Evolutionary conservation across 208 protist species (phyloP), one percentile per base, ranked within the genome.

Genomic region (Endotrypanum monterogeii): DNA sequence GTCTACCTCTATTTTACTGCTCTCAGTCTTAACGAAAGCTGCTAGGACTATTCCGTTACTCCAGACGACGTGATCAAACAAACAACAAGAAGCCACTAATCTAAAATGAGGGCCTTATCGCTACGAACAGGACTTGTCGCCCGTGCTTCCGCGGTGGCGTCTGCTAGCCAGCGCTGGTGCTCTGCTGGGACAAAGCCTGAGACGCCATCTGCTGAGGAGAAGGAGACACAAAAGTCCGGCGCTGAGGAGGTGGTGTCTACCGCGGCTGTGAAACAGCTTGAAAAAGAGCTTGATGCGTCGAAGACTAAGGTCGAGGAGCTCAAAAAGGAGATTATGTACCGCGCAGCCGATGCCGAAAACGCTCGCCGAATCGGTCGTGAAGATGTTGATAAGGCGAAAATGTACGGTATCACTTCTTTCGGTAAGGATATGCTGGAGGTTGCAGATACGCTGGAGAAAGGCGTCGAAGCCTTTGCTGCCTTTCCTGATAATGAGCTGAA

Each of bases 401-500:
- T 92, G 14, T 98, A 93, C 72, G 92, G 91, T 41, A 89, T 98
- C 30, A 88, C 83, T 48, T 89, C 83, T 11, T 98, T 98, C 76
- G 91, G 91, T 1, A 97, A 98, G 80, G 90, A 97, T 70, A 94
- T 98, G 83, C 77, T 98, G 18, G 94, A 98, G 62, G 93, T 98
- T 48, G 89, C 89, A 16, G 96, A 98, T 72, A 98, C 88, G 52
- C 89, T 98, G n/a, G 91, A 98, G 51, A 92, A 93, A 61, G 96
- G 89, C 2, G 63, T 98, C 39, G 91, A 96, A 56, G 70, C 85
- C 28, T 94, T 97, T 57, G 72, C 62, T 7, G 74, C 76, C 3
- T 60, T 96, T 28, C 61, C 89, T 9, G 78, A 83, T 14, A 77
- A 78, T 12, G 83, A 89, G 77, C 51, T 94, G 62, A 76, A 85